Conservation (phyloP, 176 grass and related monocot genomes). For the Guadua angustifolia region DNA sequence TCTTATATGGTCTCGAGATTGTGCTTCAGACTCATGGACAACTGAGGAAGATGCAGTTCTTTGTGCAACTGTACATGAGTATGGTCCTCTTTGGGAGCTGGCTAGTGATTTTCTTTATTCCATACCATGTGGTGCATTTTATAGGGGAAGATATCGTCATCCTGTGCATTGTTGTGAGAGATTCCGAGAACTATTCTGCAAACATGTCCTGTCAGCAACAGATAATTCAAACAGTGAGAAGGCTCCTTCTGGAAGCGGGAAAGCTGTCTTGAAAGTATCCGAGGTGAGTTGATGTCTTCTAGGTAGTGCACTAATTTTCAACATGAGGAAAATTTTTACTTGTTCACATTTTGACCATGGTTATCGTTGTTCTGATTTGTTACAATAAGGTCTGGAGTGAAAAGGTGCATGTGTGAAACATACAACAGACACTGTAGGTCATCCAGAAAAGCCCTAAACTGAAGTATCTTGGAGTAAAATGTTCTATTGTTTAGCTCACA, state of each 20-base stretch:
- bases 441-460: constrained; percentile 9
- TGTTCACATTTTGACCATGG: neutral
- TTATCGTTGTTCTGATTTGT: constrained; percentile 21
- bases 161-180: constrained; percentile 96
- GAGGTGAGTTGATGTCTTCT: constrained; percentile 64
- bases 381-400: constrained; percentile 14
- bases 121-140: constrained; percentile 64
- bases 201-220: constrained; percentile 71
- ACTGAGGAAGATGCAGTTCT: constrained; percentile 84
- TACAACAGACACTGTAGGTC: neutral
- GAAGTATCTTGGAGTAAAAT: constrained; percentile 13
- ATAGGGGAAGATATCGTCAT: constrained; percentile 80
- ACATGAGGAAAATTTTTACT: neutral
- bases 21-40: constrained; percentile 75
- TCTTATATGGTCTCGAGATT: constrained; percentile 71
- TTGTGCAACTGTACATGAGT: constrained; percentile 82
- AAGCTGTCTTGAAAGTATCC: constrained; percentile 83
- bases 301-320: constrained; percentile 35
- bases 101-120: constrained; percentile 77
- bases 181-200: constrained; percentile 94
- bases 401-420: constrained; percentile 6
- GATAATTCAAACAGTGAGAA: constrained; percentile 82
- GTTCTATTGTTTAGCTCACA: neutral
- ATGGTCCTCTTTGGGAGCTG: constrained; percentile 80
- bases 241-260: constrained; percentile 74